Conservation (phyloP, 352 stramenopile genomes). For the Aphanomyces euteiches region DNA sequence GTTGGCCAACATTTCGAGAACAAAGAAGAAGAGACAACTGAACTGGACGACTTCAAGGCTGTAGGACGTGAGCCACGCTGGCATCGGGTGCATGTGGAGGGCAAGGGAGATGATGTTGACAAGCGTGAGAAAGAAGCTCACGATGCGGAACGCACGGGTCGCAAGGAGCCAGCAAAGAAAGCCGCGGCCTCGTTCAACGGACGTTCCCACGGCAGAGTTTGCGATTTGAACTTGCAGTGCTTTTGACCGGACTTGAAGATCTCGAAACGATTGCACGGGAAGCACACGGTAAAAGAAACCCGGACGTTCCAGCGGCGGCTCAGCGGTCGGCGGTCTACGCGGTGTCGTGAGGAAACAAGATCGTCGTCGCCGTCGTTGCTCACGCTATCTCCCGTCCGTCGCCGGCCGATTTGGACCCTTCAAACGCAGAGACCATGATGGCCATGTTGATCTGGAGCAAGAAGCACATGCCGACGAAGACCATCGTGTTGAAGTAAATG, state of each 20-base stretch:
- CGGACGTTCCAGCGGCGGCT: too few relatives aligned
- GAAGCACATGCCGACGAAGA: constrained; percentile 82
- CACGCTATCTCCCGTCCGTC: too few relatives aligned
- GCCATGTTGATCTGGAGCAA: constrained; percentile 55
- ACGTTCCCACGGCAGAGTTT: background rate
- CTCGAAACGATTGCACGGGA: too few relatives aligned
- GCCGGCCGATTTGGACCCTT: constrained; percentile 11
- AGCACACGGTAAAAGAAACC: too few relatives aligned
- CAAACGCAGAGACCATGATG: constrained; percentile 46
- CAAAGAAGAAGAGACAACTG: constrained; percentile 57
- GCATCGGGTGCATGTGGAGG: constrained; percentile 81
- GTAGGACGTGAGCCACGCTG: constrained; percentile 36
- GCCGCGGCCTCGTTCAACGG: background rate
- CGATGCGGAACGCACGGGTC: background rate
- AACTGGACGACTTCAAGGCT: constrained; percentile 80
- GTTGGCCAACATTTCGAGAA: constrained; percentile 79
- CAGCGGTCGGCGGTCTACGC: too few relatives aligned
- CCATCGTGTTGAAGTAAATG: constrained; percentile 85
- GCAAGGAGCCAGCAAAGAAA: background rate
- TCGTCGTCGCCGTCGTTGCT: too few relatives aligned
- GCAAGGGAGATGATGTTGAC: constrained; percentile 76
- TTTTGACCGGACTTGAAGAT: background rate
- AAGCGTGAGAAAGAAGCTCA: constrained; percentile 46
- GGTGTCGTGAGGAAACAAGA: too few relatives aligned
- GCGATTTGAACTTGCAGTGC: background rate